phyloP scores from a whole-genome alignment of 73 alveolate genomes.

The Symbiodinium natans region DNA sequence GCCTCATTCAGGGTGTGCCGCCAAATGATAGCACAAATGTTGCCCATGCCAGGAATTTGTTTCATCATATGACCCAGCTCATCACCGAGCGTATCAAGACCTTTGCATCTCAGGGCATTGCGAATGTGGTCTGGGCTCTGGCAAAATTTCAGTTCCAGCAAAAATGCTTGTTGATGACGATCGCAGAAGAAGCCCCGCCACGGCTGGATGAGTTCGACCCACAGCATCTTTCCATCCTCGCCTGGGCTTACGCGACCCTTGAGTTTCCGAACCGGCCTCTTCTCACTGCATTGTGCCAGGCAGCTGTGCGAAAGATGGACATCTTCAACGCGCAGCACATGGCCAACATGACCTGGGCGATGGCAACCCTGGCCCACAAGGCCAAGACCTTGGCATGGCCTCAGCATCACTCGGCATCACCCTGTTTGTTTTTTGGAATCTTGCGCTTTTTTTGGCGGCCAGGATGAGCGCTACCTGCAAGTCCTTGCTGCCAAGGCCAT shows the following conservation, averaged over 20 bases:
- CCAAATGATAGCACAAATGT: no score
- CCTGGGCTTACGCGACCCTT: slow-evolving; percentile 91
- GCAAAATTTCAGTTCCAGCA: slow-evolving; percentile 90
- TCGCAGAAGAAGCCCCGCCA: slow-evolving; percentile 49
- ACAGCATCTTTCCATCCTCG: slow-evolving; percentile 78
- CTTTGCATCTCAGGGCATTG: slow-evolving; percentile 89
- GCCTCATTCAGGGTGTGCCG: no score
- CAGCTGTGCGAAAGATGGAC: slow-evolving; percentile 75
- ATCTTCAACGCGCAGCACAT: slow-evolving; percentile 92
- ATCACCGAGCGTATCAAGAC: slow-evolving; percentile 91
- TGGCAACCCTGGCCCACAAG: slow-evolving; percentile 93
- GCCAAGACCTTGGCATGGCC: not conserved
- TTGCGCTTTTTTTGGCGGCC: not conserved
- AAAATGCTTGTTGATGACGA: not conserved
- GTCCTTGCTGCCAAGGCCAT: slow-evolving; percentile 58
- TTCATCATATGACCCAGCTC: slow-evolving; percentile 88
- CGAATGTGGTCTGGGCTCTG: slow-evolving; percentile 88
- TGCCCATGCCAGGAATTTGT: slow-evolving; percentile 27
- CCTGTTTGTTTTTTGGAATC: not conserved
- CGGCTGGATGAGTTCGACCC: slow-evolving; percentile 91
- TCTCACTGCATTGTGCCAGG: slow-evolving; percentile 64
- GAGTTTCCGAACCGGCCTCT: slow-evolving; percentile 94
- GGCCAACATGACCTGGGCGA: slow-evolving; percentile 94
- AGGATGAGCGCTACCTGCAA: slow-evolving; percentile 83
- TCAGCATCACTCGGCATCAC: no score